Conservation (phyloP, 805 yeast species). For the Wickerhamomyces ciferrii region DNA sequence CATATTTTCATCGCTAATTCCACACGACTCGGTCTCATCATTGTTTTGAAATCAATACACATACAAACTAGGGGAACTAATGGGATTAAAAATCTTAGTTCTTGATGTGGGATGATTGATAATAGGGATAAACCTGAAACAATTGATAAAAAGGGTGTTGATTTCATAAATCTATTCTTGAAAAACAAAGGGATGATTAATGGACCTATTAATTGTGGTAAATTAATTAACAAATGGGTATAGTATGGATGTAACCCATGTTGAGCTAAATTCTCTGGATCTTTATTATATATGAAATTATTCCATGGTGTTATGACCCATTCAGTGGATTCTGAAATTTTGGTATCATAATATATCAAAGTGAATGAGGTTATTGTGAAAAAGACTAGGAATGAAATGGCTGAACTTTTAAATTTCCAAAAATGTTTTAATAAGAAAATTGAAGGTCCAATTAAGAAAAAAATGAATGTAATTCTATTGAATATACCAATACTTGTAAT, state of each 20-base stretch:
- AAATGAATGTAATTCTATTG: conserved; percentile 80
- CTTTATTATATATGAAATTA: conserved; percentile 67
- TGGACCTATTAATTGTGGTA: conserved; percentile 86
- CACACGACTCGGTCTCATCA: conserved; percentile 10
- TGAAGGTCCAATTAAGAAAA: conserved; percentile 66
- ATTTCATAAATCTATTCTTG: conserved; percentile 25
- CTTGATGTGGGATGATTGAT: conserved; percentile 87
- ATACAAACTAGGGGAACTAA: conserved; percentile 64
- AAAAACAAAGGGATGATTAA: conserved; percentile 39
- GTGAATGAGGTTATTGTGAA: conserved; percentile 27
- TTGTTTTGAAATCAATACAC: conserved; percentile 42
- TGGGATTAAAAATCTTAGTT: conserved; percentile 82
- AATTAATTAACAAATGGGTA: conserved; percentile 67
- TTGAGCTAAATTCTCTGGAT: conserved; percentile 47
- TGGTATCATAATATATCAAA: conserved; percentile 53
- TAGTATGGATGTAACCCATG: conserved; percentile 85
- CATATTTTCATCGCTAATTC: conserved; percentile 33
- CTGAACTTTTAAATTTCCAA: conserved; percentile 26
- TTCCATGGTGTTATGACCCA: conserved; percentile 66
- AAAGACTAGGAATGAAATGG: conserved; percentile 29
- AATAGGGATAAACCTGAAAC: conserved; percentile 57
- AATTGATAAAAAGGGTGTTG: conserved; percentile 56
- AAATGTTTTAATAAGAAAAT: conserved; percentile 39
- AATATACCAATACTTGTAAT: conserved; percentile 65
- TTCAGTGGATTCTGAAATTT: conserved; percentile 23